Evolutionary conservation across 495 filamentous ascomycete species (phyloP).

Genomic region (Tuber calosporum): DNA sequence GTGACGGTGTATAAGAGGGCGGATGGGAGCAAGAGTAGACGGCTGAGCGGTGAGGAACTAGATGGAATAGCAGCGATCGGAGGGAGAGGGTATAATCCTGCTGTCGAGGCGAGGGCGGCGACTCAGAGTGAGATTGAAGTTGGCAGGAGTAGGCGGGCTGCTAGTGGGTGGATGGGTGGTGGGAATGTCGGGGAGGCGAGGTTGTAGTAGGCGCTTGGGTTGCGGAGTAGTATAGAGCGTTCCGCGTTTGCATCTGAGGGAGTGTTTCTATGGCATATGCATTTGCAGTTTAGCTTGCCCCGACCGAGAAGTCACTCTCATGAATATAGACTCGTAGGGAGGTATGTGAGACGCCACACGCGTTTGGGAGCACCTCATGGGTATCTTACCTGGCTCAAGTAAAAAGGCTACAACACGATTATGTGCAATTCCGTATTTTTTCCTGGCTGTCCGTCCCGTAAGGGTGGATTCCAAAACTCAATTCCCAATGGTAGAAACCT

Average conservation of each 20-base stretch:
- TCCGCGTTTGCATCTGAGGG: not conserved
- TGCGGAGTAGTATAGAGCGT: not conserved
- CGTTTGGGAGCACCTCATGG: not conserved
- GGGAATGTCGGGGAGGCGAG: constrained; percentile 48
- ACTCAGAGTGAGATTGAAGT: constrained; percentile 63
- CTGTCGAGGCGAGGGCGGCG: constrained; percentile 79
- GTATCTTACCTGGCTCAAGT: not conserved
- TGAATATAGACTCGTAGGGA: not conserved
- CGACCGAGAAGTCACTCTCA: not conserved
- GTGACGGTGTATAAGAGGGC: constrained; percentile 86
- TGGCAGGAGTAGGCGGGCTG: constrained; percentile 63
- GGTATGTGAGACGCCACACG: not conserved
- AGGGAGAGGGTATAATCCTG: constrained; percentile 84
- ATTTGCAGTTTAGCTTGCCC: not conserved
- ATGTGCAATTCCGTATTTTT: not conserved
- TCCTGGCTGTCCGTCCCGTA: not conserved
- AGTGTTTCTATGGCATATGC: not conserved
- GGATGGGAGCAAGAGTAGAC: constrained; percentile 59
- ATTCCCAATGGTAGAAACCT: not conserved
- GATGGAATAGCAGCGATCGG: constrained; percentile 52
- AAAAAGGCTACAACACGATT: not conserved
- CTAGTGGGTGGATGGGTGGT: constrained; percentile 65
- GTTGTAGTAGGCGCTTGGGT: constrained; percentile 10
- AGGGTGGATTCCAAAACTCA: not conserved
- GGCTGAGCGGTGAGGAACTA: constrained; percentile 48